Evolutionary conservation across 495 filamentous ascomycete genomes (phyloP).

Genomic region (Hypoxylon fragiforme): DNA sequence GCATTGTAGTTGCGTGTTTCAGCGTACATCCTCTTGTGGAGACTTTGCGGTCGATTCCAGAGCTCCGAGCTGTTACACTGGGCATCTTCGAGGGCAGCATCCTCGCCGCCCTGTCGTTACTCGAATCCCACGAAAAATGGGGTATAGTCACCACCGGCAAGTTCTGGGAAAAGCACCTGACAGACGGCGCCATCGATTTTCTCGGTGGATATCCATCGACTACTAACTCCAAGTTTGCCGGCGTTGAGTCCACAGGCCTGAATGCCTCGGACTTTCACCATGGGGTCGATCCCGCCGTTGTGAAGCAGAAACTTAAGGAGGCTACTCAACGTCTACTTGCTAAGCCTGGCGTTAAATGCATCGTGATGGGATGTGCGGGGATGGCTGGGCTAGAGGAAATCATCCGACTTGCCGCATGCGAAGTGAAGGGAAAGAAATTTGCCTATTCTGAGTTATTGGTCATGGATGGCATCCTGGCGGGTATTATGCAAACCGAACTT

Average conservation of each 20-base stretch:
- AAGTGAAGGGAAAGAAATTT: constrained; percentile 61
- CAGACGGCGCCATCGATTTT: constrained; percentile 60
- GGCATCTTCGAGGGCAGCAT: constrained; percentile 90
- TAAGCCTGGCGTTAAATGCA: constrained; percentile 60
- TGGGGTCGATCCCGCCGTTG: constrained; percentile 60
- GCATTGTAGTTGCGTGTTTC: constrained; percentile 85
- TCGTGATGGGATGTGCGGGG: constrained; percentile 83
- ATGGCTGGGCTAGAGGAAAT: constrained; percentile 88
- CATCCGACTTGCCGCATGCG: constrained; percentile 69
- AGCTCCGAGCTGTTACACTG: constrained; percentile 56
- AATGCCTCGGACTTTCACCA: constrained; percentile 81
- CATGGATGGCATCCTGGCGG: constrained; percentile 84
- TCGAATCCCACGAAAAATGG: constrained; percentile 58
- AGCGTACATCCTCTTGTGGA: constrained; percentile 82
- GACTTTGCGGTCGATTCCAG: constrained; percentile 49
- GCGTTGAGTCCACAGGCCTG: constrained; percentile 82
- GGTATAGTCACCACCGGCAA: constrained; percentile 89
- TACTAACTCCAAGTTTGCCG: constrained; percentile 59
- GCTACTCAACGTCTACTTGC: constrained; percentile 68
- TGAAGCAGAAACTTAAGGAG: constrained; percentile 66
- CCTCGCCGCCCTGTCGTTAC: constrained; percentile 56
- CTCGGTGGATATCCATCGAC: constrained; percentile 45
- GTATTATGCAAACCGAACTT: constrained; percentile 68
- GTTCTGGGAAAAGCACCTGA: constrained; percentile 76
- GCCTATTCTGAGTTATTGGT: constrained; percentile 64